These are phyloP conservation scores for Gossypium turneri DNA, from an alignment of 345 rosid species.

Conservation along the genomic window DNA sequence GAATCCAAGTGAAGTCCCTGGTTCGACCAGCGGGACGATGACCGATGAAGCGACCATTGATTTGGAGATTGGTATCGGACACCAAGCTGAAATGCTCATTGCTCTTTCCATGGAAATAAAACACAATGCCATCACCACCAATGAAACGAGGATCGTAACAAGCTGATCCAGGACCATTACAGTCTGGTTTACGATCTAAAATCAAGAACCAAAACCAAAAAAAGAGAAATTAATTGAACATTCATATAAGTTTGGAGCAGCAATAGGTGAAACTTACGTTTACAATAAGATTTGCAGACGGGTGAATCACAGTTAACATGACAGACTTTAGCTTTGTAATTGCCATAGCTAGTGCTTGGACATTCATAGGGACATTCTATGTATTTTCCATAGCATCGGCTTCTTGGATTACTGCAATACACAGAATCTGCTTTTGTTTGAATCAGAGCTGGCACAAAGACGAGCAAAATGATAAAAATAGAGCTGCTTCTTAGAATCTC, in stretches of 20 bases:
- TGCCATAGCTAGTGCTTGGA: slow-evolving; percentile 20
- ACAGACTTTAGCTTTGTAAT: slow-evolving; percentile 40
- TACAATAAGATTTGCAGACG: slow-evolving; percentile 34
- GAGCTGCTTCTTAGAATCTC: background rate
- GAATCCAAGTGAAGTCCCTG: slow-evolving; percentile 59
- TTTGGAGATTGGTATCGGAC: slow-evolving; percentile 44
- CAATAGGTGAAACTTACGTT: slow-evolving; percentile 21
- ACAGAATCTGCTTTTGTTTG: background rate
- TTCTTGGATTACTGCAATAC: background rate
- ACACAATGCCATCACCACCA: slow-evolving; percentile 51
- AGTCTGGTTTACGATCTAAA: slow-evolving; percentile 35
- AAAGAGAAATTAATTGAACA: background rate
- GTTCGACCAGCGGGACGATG: slow-evolving; percentile 39
- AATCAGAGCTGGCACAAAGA: background rate
- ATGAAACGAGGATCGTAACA: slow-evolving; percentile 53
- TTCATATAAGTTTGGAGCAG: background rate
- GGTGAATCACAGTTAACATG: slow-evolving; percentile 37
- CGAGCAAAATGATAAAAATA: background rate
- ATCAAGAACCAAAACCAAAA: background rate
- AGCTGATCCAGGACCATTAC: slow-evolving; percentile 52
- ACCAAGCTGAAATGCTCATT: slow-evolving; percentile 45
- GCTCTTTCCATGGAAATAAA: slow-evolving; percentile 58
- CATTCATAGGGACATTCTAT: slow-evolving; percentile 36
- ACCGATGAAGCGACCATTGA: slow-evolving; percentile 53
- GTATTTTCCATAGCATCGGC: slow-evolving; percentile 25